These are phyloP conservation scores for Seiridium unicorne DNA, from an alignment of 2,329 filamentous ascomycete species.

Conservation along the genomic window DNA sequence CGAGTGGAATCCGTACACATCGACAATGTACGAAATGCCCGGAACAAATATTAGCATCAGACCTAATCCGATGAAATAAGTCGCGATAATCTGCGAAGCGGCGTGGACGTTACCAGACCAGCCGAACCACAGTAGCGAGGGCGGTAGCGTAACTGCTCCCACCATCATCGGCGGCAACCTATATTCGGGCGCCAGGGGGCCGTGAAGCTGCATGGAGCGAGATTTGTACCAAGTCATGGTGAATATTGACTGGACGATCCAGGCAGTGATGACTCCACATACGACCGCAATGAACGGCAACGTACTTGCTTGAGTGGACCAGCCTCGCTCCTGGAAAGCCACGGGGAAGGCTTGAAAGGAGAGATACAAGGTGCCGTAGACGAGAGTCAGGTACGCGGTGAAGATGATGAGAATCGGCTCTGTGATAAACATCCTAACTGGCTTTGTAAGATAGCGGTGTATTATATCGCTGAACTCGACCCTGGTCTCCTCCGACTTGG, in stretches of 20 bases:
- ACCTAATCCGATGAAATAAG: conserved; percentile 15
- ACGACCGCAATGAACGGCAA: conserved; percentile 41
- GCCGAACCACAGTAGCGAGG: conserved; percentile 50
- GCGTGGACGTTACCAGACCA: conserved; percentile 37
- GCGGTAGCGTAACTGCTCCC: conserved; percentile 38
- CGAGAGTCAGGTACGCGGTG: conserved; percentile 21
- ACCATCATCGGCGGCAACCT: conserved; percentile 46
- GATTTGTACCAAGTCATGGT: conserved; percentile 15
- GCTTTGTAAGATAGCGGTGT: conserved; percentile 17
- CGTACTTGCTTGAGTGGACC: conserved; percentile 34
- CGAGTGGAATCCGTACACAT: conserved; percentile 16
- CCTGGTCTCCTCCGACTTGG: conserved; percentile 24
- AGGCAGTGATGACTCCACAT: conserved; percentile 32
- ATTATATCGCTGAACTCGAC: conserved; percentile 11
- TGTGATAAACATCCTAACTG: conserved; percentile 15
- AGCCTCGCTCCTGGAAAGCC: conserved; percentile 39
- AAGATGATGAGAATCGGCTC: conserved; percentile 19
- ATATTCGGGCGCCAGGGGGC: conserved; percentile 38
- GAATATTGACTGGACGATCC: conserved; percentile 15
- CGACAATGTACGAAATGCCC: conserved; percentile 18
- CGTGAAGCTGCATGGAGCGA: conserved; percentile 18
- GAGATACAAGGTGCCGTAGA: conserved; percentile 43
- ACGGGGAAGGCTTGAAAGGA: conserved; percentile 47
- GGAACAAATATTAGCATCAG: conserved; percentile 18
- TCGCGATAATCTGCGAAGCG: conserved; percentile 15